These are phyloP conservation scores for Nemania bipapillata DNA, from an alignment of 2,329 filamentous ascomycete species.

Conservation along the genomic window DNA sequence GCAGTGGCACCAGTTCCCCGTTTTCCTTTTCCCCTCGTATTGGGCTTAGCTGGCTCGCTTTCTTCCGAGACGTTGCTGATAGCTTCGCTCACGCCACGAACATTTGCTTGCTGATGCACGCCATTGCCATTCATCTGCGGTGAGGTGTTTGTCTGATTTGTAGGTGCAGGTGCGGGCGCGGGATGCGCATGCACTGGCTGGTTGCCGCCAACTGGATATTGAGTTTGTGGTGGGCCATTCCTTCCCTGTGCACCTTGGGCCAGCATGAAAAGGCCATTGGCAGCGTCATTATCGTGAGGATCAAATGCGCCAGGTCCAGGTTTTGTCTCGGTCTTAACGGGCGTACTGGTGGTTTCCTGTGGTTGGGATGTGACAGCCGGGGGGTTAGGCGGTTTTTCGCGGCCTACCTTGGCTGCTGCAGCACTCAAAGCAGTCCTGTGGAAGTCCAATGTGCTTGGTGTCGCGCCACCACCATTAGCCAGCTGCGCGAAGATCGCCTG, in stretches of 20 bases:
- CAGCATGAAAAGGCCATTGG: slow-evolving; percentile 91
- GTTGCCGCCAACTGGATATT: slow-evolving; percentile 59
- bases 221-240: slow-evolving; percentile 66
- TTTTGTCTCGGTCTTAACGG: slow-evolving; percentile 62
- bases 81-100: slow-evolving; percentile 72
- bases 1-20: slow-evolving; percentile 57
- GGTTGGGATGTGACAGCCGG: slow-evolving; percentile 63
- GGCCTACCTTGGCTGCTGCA: slow-evolving; percentile 69
- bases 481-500: slow-evolving; percentile 83
- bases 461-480: slow-evolving; percentile 78
- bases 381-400: slow-evolving; percentile 57
- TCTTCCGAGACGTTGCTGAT: slow-evolving; percentile 78
- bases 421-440: slow-evolving; percentile 90
- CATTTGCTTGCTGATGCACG: slow-evolving; percentile 57
- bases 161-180: slow-evolving; percentile 50
- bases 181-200: slow-evolving; percentile 63
- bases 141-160: slow-evolving; percentile 57
- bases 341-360: slow-evolving; percentile 60
- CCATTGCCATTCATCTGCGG: slow-evolving; percentile 65
- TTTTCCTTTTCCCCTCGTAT: slow-evolving; percentile 75
- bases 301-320: slow-evolving; percentile 75
- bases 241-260: slow-evolving; percentile 71
- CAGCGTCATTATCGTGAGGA: slow-evolving; percentile 92
- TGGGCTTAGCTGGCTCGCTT: slow-evolving; percentile 73
- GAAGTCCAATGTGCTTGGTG: slow-evolving; percentile 91